These are phyloP conservation scores for Elaeis guineensis DNA, from an alignment of 176 grass and related monocot genomes.

Conservation along the genomic window DNA sequence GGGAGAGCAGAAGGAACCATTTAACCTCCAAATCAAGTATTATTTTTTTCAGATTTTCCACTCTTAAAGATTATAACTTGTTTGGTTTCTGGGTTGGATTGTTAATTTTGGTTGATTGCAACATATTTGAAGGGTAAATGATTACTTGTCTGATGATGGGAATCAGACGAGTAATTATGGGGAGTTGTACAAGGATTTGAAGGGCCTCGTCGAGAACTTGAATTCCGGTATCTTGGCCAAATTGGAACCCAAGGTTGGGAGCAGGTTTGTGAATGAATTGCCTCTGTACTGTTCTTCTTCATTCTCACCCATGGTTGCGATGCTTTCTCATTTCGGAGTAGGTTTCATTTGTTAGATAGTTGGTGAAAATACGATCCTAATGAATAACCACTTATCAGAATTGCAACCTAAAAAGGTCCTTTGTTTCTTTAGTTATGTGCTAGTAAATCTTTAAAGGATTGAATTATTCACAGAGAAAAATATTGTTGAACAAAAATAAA, in stretches of 20 bases:
- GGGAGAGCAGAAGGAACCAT: slow-evolving; percentile 31
- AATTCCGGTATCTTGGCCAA: slow-evolving; percentile 49
- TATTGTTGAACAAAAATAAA: too few species aligned
- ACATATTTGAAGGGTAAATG: slow-evolving; percentile 51
- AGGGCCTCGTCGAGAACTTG: slow-evolving; percentile 51
- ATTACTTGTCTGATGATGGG: slow-evolving; percentile 44
- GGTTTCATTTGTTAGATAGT: too few species aligned
- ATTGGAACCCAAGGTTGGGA: slow-evolving; percentile 33
- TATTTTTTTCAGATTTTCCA: slow-evolving; percentile 3
- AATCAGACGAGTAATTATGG: slow-evolving; percentile 52
- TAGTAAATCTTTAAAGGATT: too few species aligned
- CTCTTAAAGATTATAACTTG: neutral
- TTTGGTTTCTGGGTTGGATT: neutral
- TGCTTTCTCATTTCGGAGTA: too few species aligned
- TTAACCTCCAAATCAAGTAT: slow-evolving; percentile 70
- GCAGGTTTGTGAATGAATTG: slow-evolving; percentile 19
- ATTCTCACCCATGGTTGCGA: too few species aligned
- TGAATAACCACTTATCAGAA: too few species aligned
- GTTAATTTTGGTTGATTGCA: neutral
- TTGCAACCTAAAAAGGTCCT: too few species aligned
- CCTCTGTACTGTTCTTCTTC: too few species aligned
- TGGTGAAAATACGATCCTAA: too few species aligned
- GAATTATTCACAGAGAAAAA: too few species aligned
- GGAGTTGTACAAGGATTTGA: slow-evolving; percentile 82
- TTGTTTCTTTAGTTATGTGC: too few species aligned